Base-by-base conservation (phyloP, 108 stramenopile species). In the Bacterosira constricta region DNA sequence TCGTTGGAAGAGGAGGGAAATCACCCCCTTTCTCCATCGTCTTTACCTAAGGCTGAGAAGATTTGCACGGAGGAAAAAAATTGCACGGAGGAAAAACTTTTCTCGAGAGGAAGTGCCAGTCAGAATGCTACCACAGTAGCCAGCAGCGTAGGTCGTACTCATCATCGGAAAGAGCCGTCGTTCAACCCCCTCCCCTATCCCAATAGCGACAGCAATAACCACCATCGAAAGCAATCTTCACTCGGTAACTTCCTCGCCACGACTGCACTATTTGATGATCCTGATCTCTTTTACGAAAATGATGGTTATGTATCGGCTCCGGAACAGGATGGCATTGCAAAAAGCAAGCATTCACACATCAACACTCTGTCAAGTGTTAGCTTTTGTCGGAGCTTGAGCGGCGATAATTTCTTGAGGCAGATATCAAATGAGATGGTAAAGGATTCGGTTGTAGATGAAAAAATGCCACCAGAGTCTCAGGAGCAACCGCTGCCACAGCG, bases 191-290 rank as follows among this genome's bases (percentile, higher is more conserved):
- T 73, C 6, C 42, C 54, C 26, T 52, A 26, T 23, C 30, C 1
- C 7, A 65, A 66, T 26, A 53, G 17, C 2, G 36, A 62, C 15
- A 35, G 41, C 12, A 20, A 65, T 35, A 34, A 8, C 29, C 84
- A 86, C 64, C 83, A 84, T 51, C 83, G 85, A 29, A 88, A 86
- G 49, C 52, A 80, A 21, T 79, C 86, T 27, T 88, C 87, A 0
- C 63, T 88, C 21, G 80, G 25, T 51, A 81, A 37, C 25, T 85
- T 55, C 46, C 77, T 59, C 18, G 70, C 63, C 47, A 71, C 49
- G 31, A 66, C 68, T 4, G 30, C 44, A 35, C 27, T 62, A 4
- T 69, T 69, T 34, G 68, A 69, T 11, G 69, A 57, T 2, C 39
- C 59, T 27, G 73, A 74, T 49, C 44, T 47, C 11, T 65, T 64